Evolutionary conservation across 345 rosid genomes (phyloP), one percentile per base, ranked within the genome.

Genomic region (Eutrema yunnanense): DNA sequence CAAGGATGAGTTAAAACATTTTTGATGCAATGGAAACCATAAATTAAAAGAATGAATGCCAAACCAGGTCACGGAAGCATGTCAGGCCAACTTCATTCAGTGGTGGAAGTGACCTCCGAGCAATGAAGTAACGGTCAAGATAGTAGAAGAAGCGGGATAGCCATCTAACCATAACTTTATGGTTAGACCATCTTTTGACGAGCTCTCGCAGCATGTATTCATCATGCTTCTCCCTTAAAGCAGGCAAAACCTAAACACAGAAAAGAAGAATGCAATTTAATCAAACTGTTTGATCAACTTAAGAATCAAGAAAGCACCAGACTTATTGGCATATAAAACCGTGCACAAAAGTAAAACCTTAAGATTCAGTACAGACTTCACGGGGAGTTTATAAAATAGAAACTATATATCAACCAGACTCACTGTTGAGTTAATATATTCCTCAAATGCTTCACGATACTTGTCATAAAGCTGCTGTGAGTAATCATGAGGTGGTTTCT

Each of bases 161-260:
- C 98, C 93, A 90, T 78, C 90, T 68, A 29, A 88, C 96, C 96
- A 92, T 88, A 27, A 88, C 75, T 82, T 90, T 92, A 80, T 92
- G 96, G 84, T 90, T 92, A 34, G 78, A 63, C 98, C 96, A 92
- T 74, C 98, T 87, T 63, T 68, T 87, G 67, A 83, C 92, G 65
- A 92, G 81, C 80, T 92, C 98, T 69, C 90, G 83, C 73, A 92
- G 81, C 96, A 90, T 84, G 47, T 80, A 90, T 48, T 90, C 98
- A 67, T 85, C 93, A 77, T 90, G 96, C 82, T 87, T 90, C 82
- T 90, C 93, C 69, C 64, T 85, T 49, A 92, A 74, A 19, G 89
- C 81, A 16, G 92, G 86, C 48, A 90, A 69, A 4, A 90, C 91
- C 98, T 90, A 69, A 34, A 69, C 51, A 56, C 42, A 50, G 9